phyloP scores from a whole-genome alignment of 768 basidiomycete genomes.

The Dentipellis sp. region DNA sequence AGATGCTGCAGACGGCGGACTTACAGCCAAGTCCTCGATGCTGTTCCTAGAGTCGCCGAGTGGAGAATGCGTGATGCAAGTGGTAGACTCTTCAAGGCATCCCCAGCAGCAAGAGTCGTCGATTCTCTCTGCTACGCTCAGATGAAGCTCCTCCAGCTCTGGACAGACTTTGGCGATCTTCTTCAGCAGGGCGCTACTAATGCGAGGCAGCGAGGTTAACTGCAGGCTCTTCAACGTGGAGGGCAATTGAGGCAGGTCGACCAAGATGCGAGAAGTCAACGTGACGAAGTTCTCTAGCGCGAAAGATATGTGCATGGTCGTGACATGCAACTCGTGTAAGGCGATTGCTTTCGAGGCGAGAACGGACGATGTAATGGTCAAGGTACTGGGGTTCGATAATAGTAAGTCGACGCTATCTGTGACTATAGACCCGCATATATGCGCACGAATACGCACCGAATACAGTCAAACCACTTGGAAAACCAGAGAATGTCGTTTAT shows the following conservation, averaged over 20 bases:
- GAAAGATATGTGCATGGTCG: slow-evolving; percentile 12
- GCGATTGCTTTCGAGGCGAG: slow-evolving; percentile 5
- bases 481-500: slow-evolving; percentile 10
- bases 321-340: slow-evolving; percentile 3
- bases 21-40: slow-evolving; percentile 40
- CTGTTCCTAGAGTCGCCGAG: slow-evolving; percentile 36
- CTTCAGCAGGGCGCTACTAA: slow-evolving; percentile 40
- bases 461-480: slow-evolving; percentile 16
- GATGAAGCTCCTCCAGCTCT: slow-evolving; percentile 35
- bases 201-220: slow-evolving; percentile 46
- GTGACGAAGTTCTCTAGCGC: slow-evolving; percentile 7
- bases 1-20: slow-evolving; percentile 14
- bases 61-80: slow-evolving; percentile 49
- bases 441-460: slow-evolving; percentile 17
- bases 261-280: slow-evolving; percentile 7
- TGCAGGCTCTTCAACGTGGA: slow-evolving; percentile 36
- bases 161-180: slow-evolving; percentile 40
- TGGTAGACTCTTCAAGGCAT: slow-evolving; percentile 56
- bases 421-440: slow-evolving; percentile 8
- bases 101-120: slow-evolving; percentile 49
- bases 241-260: slow-evolving; percentile 18
- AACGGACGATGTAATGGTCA: slow-evolving; percentile 11
- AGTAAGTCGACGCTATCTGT: not conserved
- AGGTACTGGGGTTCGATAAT: slow-evolving; percentile 4
- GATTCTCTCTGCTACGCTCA: slow-evolving; percentile 53